A percentile compares a stretch with the other conserved stretches of the same genome.
phyloP scores from a whole-genome alignment of 208 protist genomes.

The Endotrypanum monterogeii region DNA sequence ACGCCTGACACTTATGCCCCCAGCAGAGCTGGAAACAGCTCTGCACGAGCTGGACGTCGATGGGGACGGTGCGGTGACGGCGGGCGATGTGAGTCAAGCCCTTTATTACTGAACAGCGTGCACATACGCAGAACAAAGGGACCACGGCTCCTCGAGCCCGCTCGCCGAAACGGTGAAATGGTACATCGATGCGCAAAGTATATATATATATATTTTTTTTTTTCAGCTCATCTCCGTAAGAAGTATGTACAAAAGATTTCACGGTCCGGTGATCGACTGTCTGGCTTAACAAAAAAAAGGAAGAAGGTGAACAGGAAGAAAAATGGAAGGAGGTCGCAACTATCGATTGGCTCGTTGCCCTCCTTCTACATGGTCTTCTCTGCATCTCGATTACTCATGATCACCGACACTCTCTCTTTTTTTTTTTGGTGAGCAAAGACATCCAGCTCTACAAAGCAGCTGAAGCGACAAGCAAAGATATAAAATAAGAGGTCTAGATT shows the following conservation, averaged over 20 bases:
- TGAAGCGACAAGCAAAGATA: background rate
- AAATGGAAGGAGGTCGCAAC: background rate
- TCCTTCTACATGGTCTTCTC: background rate
- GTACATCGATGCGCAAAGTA: no score
- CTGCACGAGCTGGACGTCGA: slow-evolving; percentile 71
- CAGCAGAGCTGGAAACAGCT: slow-evolving; percentile 44
- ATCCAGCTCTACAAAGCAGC: background rate
- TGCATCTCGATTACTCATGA: background rate
- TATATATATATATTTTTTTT: no score
- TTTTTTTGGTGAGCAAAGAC: background rate
- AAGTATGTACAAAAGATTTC: no score
- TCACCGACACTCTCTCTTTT: background rate
- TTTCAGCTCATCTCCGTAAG: no score
- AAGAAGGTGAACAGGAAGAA: background rate
- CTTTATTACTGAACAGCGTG: slow-evolving; percentile 27
- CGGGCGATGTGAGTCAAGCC: slow-evolving; percentile 47
- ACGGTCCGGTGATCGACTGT: background rate
- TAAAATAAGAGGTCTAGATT: background rate
- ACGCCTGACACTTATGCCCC: slow-evolving; percentile 55
- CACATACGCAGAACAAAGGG: background rate
- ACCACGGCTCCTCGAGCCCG: background rate
- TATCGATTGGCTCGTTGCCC: background rate
- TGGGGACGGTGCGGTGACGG: slow-evolving; percentile 62
- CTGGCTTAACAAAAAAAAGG: background rate
- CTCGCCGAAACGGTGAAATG: background rate